Evolutionary conservation across 768 basidiomycete species (phyloP), one percentile per base, ranked within the genome.

Genomic region (Wakefieldia striispora): DNA sequence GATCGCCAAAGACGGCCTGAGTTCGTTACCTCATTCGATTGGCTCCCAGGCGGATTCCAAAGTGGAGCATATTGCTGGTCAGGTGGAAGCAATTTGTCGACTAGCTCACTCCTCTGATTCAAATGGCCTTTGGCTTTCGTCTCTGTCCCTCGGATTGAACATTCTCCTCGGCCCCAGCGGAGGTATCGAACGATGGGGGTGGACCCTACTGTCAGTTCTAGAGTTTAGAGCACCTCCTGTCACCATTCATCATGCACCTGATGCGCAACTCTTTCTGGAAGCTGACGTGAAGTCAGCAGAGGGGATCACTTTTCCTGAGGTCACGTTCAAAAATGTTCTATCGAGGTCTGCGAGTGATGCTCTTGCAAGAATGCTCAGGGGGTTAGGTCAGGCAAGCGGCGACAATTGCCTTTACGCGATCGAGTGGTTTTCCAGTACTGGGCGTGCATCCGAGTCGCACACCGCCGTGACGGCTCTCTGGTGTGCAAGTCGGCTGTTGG

Each of bases 181-280:
- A 6, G 86, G 88, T 0, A 82, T 97, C 16, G 92, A 97, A 59
- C 84, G 84, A 65, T 98, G 94, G 95, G 90, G 92, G 4, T 93
- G 88, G 86, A 80, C 81, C 41, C 62, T 99, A 4, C 75, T 98
- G 24, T 79, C 81, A 0, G 89, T 87, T n/a, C 70, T 97, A 34
- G 85, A 92, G 56, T 82, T 98, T 49, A 70, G 66, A 3, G 73
- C 75, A 54, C 86, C 78, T n/a, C 67, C 73, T 8, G 65, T 81
- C 43, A 67, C 72, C 6, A 63, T 79, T 11, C 73, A 79, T 13
- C 70, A 72, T 47, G 68, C 75, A 3, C 75, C 82, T 4, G 66
- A 73, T 3, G 78, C 77, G 0, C 82, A 78, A 47, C 68, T 83
- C 19, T 73, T 81, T 67, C 72, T 90, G 11, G 85, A 88, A 61